A percentile compares a stretch with the other conserved stretches of the same genome.
Evolutionary conservation across 306 rosid species (phyloP).

Genomic region (Prosopis cineraria): DNA sequence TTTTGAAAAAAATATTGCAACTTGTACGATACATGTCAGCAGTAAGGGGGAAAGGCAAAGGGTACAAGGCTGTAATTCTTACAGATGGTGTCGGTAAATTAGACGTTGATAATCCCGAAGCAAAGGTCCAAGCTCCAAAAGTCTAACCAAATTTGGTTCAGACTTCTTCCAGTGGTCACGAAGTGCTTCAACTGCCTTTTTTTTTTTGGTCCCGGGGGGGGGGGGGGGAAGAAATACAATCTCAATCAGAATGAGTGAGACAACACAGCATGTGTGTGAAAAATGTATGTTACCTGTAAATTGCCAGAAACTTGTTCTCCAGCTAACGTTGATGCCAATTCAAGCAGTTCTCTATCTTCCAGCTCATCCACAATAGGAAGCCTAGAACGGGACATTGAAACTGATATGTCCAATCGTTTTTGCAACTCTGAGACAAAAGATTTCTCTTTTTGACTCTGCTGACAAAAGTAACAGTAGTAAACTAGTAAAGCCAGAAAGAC

Average conservation of each 20-base stretch:
- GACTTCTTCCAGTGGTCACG: conserved; percentile 83
- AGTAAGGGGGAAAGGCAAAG: neutral
- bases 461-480: conserved; percentile 28
- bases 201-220: too few species aligned
- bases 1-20: conserved; percentile 1
- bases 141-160: conserved; percentile 62
- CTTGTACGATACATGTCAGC: neutral
- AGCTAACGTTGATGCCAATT: conserved; percentile 59
- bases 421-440: conserved; percentile 70
- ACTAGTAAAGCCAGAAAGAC: conserved; percentile 22
- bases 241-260: conserved; percentile 26
- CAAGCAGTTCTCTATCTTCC: conserved; percentile 77
- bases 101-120: conserved; percentile 88
- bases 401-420: conserved; percentile 65
- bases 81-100: conserved; percentile 56
- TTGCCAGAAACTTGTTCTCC: conserved; percentile 52
- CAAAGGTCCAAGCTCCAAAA: conserved; percentile 87
- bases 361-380: conserved; percentile 63
- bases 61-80: conserved; percentile 41
- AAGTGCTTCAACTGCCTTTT: conserved; percentile 62
- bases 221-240: conserved; percentile 22
- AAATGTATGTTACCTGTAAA: conserved; percentile 39
- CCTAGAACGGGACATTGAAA: conserved; percentile 55
- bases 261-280: conserved; percentile 13
- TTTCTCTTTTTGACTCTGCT: conserved; percentile 62